Percentiles rank a stretch among this genome's conserved stretches.
phyloP scores from a whole-genome alignment of 345 rosid species.

The Excoecaria agallocha region DNA sequence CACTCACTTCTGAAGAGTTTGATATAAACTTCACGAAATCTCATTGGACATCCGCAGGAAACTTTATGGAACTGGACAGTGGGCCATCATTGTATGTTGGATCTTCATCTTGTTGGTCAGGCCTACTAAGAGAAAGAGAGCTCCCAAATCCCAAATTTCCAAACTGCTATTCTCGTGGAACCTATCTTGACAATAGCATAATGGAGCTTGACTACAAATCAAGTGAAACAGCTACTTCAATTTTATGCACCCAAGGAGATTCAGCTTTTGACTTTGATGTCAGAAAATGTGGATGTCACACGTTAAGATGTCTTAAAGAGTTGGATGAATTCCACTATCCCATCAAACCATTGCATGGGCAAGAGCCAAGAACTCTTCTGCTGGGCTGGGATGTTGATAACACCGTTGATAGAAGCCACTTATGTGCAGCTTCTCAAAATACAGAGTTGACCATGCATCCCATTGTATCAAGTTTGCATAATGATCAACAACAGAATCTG shows the following conservation, averaged over 20 bases:
- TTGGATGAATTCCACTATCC: constrained; percentile 21
- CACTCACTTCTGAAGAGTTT: constrained; percentile 29
- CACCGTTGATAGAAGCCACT: constrained; percentile 32
- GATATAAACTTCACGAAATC: constrained; percentile 27
- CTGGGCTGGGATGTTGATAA: constrained; percentile 46
- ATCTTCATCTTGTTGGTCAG: constrained; percentile 32
- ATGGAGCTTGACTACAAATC: constrained; percentile 27
- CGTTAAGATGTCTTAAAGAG: constrained; percentile 25
- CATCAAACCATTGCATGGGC: constrained; percentile 8
- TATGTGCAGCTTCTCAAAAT: constrained; percentile 23
- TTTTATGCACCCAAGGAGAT: constrained; percentile 24
- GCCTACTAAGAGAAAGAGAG: constrained; percentile 26
- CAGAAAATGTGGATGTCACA: constrained; percentile 27
- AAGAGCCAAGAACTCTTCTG: constrained; percentile 30
- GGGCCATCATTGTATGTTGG: constrained; percentile 26
- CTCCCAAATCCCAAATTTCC: constrained; percentile 31
- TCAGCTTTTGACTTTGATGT: constrained; percentile 31
- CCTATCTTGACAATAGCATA: constrained; percentile 28
- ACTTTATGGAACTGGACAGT: constrained; percentile 33
- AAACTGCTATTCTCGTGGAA: constrained; percentile 22
- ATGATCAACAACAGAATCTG: constrained; percentile 28
- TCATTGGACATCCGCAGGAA: constrained; percentile 28
- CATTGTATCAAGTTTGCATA: constrained; percentile 20
- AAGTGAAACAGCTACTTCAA: constrained; percentile 15
- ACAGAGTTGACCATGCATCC: constrained; percentile 37